These are phyloP conservation scores for Pichia sp. DNA, from an alignment of 1,139 yeast species.

Conservation along the genomic window DNA sequence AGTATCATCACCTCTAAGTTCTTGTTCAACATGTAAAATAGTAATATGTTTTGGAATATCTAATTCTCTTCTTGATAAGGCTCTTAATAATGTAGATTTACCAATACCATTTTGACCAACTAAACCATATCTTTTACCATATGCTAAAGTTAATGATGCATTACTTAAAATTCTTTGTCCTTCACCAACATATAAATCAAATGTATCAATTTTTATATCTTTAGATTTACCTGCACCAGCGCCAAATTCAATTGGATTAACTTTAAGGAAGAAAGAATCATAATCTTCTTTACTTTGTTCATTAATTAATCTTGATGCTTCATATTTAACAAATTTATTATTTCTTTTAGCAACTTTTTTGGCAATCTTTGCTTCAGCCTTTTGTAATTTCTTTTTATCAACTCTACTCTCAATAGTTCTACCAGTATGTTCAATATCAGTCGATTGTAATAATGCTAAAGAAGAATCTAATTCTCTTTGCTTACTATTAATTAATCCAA, in stretches of 20 bases:
- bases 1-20: slow-evolving; percentile 87
- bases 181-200: slow-evolving; percentile 91
- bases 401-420: slow-evolving; percentile 90
- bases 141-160: slow-evolving; percentile 78
- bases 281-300: slow-evolving; percentile 65
- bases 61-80: slow-evolving; percentile 88
- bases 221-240: slow-evolving; percentile 90
- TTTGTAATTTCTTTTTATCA: slow-evolving; percentile 91
- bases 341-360: slow-evolving; percentile 93
- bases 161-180: slow-evolving; percentile 90
- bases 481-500: slow-evolving; percentile 57
- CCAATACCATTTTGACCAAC: slow-evolving; percentile 99
- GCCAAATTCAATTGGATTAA: slow-evolving; percentile 90
- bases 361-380: slow-evolving; percentile 95
- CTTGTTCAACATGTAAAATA: slow-evolving; percentile 95
- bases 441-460: slow-evolving; percentile 65
- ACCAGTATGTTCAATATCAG: slow-evolving; percentile 87
- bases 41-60: slow-evolving; percentile 93
- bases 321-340: slow-evolving; percentile 81
- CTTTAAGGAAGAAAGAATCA: slow-evolving; percentile 90
- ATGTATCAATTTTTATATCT: slow-evolving; percentile 87
- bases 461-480: slow-evolving; percentile 71
- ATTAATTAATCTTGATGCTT: slow-evolving; percentile 80
- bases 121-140: slow-evolving; percentile 93
- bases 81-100: slow-evolving; percentile 87